Evolutionary conservation across 225 moss, liverwort and hornwort species (phyloP), one percentile per base, ranked within the genome.

Genomic region (Pseudoscleropodium purum): DNA sequence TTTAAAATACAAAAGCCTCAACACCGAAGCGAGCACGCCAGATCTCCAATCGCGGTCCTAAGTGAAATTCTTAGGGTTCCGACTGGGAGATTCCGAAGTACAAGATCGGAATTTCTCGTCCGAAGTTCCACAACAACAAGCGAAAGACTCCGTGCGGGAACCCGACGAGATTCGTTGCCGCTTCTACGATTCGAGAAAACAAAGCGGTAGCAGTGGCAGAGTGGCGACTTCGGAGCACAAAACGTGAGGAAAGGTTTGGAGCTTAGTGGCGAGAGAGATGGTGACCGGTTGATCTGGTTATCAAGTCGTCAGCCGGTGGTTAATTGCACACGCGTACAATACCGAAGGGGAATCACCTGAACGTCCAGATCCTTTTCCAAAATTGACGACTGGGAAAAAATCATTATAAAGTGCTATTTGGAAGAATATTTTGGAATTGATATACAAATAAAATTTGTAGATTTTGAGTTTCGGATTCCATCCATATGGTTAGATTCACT

Each of bases 61-160:
- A 4, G 84, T 37, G 56, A 88, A 73, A 83, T 85, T 89, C 80
- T 69, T 92, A 93, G 93, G 93, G 92, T 86, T 93, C 51, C 79
- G 82, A 90, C 82, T 64, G 24, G 56, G 43, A 84, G 75, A 89
- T 75, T 89, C 75, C 8, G 51, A 39, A n/a, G 49, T 25, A 49
- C 18, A 60, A 70, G 60, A 59, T 39, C 65, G 77, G 49, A 65
- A 36, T 37, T 5, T 33, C 61, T 62, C 70, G 14, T 47, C 51
- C 26, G 11, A 70, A 70, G 79, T 17, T 67, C 7, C 24, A 52
- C 68, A 45, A 4, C 30, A 29, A 23, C 24, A 52, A 52, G 41
- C 30, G 25, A 20, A 9, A 37, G 68, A 75, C 29, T 30, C 88
- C 20, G 41, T 37, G 36, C 36, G 30, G 57, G 18, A 76, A 73